These are phyloP conservation scores for Thymus quinquecostatus DNA, from an alignment of 257 asterid species.

Conservation along the genomic window DNA sequence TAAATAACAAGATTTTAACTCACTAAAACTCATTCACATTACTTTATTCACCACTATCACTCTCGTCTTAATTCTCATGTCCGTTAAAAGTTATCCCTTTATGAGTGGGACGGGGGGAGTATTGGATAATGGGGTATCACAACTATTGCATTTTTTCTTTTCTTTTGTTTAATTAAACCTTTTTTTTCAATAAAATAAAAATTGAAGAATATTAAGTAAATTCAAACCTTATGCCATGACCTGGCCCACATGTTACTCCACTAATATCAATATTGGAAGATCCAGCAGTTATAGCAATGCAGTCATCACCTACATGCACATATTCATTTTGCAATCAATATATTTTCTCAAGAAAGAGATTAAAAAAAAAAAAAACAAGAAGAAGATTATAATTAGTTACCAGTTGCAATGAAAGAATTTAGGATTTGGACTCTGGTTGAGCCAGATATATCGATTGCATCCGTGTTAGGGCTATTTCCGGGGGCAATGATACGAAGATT, in stretches of 20 bases:
- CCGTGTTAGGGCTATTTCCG: slow-evolving; percentile 68
- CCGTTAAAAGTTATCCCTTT: too few relatives aligned
- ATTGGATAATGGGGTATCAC: too few relatives aligned
- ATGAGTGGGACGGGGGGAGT: too few relatives aligned
- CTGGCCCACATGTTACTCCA: slow-evolving; percentile 70
- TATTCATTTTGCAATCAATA: too few relatives aligned
- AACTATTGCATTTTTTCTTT: too few relatives aligned
- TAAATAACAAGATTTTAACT: too few relatives aligned
- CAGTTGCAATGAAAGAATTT: slow-evolving; percentile 60
- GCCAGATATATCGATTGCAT: slow-evolving; percentile 55
- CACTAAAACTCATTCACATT: too few relatives aligned
- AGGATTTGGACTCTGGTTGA: slow-evolving; percentile 43
- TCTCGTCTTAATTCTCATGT: too few relatives aligned
- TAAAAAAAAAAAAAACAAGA: not conserved
- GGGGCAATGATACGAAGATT: slow-evolving; percentile 59
- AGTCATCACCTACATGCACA: slow-evolving; percentile 57
- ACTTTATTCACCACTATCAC: too few relatives aligned
- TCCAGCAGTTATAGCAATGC: slow-evolving; percentile 68
- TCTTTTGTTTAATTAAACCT: too few relatives aligned
- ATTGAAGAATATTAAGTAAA: not conserved
- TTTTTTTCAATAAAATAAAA: too few relatives aligned
- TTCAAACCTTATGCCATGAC: slow-evolving; percentile 70
- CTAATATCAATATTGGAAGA: slow-evolving; percentile 46
- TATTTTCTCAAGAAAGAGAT: too few relatives aligned
- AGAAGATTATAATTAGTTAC: slow-evolving; percentile 19